A percentile compares a stretch with the other conserved stretches of the same genome.
Conservation (phyloP, 1,284 basidiomycete genomes). For the Xerocomus nothofagi region DNA sequence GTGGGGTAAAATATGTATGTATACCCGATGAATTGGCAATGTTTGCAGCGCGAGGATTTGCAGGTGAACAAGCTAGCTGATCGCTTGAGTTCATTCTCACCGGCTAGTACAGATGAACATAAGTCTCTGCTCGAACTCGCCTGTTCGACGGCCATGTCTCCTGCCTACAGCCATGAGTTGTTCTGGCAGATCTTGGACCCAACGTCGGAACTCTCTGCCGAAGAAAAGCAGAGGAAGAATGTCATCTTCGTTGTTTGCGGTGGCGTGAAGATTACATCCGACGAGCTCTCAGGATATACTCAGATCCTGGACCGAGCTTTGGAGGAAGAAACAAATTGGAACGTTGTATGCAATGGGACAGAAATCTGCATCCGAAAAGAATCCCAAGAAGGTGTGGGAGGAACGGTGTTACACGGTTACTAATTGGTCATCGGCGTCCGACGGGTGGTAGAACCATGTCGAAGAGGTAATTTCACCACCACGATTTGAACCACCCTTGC, state of each 20-base stretch:
- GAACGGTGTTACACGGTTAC: background rate
- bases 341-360: slow-evolving; percentile 41
- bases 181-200: slow-evolving; percentile 41
- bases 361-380: slow-evolving; percentile 31
- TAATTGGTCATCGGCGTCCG: background rate
- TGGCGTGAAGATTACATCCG: slow-evolving; percentile 55
- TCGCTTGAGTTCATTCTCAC: slow-evolving; percentile 8
- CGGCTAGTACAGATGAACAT: slow-evolving; percentile 57
- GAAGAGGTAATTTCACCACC: slow-evolving; percentile 21
- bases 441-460: background rate
- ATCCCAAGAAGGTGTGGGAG: slow-evolving; percentile 1
- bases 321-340: slow-evolving; percentile 34
- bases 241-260: slow-evolving; percentile 33
- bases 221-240: slow-evolving; percentile 20
- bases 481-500: slow-evolving; percentile 32
- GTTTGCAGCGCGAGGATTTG: slow-evolving; percentile 53
- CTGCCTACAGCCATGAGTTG: slow-evolving; percentile 59
- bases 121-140: slow-evolving; percentile 72
- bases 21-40: slow-evolving; percentile 70
- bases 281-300: slow-evolving; percentile 51
- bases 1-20: slow-evolving; percentile 55
- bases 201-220: slow-evolving; percentile 44
- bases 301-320: slow-evolving; percentile 39
- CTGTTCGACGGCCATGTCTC: slow-evolving; percentile 63
- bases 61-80: slow-evolving; percentile 41